Conservation (phyloP, 2,329 filamentous ascomycete genomes). For the Fusarium poae region DNA sequence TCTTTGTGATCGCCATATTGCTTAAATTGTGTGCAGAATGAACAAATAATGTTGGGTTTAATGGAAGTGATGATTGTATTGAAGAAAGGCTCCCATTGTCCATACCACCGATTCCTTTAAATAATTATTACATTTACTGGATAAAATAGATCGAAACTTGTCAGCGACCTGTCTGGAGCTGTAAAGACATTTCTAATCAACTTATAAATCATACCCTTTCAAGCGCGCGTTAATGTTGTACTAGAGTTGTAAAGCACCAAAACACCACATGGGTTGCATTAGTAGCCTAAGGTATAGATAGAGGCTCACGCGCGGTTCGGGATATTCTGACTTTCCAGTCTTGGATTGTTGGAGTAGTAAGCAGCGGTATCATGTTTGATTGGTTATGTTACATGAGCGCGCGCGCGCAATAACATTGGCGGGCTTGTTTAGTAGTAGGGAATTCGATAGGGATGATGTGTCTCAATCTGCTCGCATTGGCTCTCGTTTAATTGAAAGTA, state of each 20-base stretch:
- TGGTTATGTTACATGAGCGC: not conserved
- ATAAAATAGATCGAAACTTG: rapidly evolving
- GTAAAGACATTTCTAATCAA: not conserved
- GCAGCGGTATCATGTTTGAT: not conserved
- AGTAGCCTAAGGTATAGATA: too few relatives aligned
- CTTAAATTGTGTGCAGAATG: rapidly evolving
- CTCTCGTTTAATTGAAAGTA: too few relatives aligned
- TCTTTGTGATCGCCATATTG: slow-evolving; percentile 14
- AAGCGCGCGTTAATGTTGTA: not conserved
- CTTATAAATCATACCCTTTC: not conserved
- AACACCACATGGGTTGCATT: not conserved
- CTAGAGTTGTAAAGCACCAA: not conserved
- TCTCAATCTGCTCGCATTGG: too few relatives aligned
- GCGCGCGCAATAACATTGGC: not conserved
- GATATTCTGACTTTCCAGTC: not conserved
- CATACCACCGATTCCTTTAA: too few relatives aligned
- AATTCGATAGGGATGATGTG: too few relatives aligned
- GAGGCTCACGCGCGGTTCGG: slow-evolving; percentile 9
- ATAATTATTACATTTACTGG: not conserved
- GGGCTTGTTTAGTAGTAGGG: not conserved
- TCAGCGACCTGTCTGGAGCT: not conserved
- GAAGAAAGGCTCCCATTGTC: not conserved
- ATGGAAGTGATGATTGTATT: not conserved
- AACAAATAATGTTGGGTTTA: too few relatives aligned
- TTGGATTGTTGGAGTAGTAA: not conserved